Percentiles rank a stretch among this genome's conserved stretches.
Conservation (phyloP, 306 rosid species). For the Leucaena leucocephala region DNA sequence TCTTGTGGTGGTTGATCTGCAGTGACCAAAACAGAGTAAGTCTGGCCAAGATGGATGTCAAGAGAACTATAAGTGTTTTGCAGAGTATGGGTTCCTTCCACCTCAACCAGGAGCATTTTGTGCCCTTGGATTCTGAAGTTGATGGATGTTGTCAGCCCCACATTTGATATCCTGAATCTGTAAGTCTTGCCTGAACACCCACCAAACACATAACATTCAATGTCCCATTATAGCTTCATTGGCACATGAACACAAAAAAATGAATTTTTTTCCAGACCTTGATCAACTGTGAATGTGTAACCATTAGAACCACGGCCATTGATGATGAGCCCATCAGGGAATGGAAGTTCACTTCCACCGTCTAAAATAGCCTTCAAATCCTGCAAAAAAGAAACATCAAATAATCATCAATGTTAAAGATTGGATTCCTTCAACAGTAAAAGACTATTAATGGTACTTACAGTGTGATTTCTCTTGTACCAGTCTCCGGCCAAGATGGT, state of each 20-base stretch:
- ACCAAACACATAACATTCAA: slow-evolving; percentile 15
- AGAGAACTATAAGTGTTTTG: slow-evolving; percentile 80
- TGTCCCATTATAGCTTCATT: slow-evolving; percentile 12
- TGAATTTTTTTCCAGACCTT: slow-evolving; percentile 45
- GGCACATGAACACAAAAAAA: not conserved
- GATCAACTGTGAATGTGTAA: slow-evolving; percentile 66
- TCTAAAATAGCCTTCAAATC: slow-evolving; percentile 83
- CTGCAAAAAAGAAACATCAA: slow-evolving; percentile 41
- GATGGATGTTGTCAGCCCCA: slow-evolving; percentile 73
- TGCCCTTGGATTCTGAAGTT: slow-evolving; percentile 91
- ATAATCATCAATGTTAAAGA: not conserved
- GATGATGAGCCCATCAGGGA: slow-evolving; percentile 81
- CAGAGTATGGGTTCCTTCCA: slow-evolving; percentile 85
- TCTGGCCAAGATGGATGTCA: slow-evolving; percentile 86
- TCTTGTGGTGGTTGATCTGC: slow-evolving; percentile 79
- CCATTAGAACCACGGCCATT: slow-evolving; percentile 76
- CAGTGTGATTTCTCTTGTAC: slow-evolving; percentile 79
- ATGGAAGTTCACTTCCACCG: slow-evolving; percentile 76
- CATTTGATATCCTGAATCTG: slow-evolving; percentile 81
- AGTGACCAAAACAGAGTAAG: slow-evolving; percentile 73
- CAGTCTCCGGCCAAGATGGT: slow-evolving; percentile 83
- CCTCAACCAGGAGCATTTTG: slow-evolving; percentile 76
- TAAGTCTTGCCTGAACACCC: slow-evolving; percentile 71
- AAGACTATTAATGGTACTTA: slow-evolving; percentile 37
- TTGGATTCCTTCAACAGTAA: not conserved